Base-by-base conservation (phyloP, 2,329 filamentous ascomycete species). In the Xylogone sp. region DNA sequence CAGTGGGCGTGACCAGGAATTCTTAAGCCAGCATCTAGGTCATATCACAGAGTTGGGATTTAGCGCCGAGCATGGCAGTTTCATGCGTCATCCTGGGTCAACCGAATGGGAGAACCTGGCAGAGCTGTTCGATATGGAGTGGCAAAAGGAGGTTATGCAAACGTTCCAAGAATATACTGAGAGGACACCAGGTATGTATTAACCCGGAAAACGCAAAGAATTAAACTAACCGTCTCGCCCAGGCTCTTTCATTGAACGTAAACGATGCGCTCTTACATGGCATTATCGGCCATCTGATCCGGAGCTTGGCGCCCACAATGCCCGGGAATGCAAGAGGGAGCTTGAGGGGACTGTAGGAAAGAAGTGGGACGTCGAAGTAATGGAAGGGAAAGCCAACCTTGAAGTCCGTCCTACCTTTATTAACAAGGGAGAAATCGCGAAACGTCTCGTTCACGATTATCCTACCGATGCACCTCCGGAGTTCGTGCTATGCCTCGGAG, bases 351-450 rank as follows among this genome's bases (percentile, higher is more conserved):
- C 84, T 0, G 87, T 96, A 1, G 84, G 75, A 48, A 87, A 84
- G 65, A 83, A 83, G 57, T 96, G 87, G 81, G 91, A 96, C 45
- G 89, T 97, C 3, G 93, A 97, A 63, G 91, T 99, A 53, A 97
- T 97, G 91, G 82, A 85, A 0, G 94, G 94, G 62, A 99, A 97
- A 74, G 93, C 93, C 55, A 97, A 97, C 67, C 78, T 99, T 21
- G 94, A 99, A 71, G 93, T 97, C 27, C 86, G 94, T n/a, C 93
- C 93, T 22, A 92, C 86, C 1, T 96, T 96, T 64, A 91, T 99
- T 73, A 97, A 97, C 78, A 99, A 99, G 76, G 94, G 94, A 24
- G 91, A 95, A 70, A 97, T 97, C 58, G 89, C 86, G 16, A 92
- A 90, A 72, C 84, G 86, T 5, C 78, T 99, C 18, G 84, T 97